phyloP scores from a whole-genome alignment of 257 asterid species.

The Datura wrightii region DNA sequence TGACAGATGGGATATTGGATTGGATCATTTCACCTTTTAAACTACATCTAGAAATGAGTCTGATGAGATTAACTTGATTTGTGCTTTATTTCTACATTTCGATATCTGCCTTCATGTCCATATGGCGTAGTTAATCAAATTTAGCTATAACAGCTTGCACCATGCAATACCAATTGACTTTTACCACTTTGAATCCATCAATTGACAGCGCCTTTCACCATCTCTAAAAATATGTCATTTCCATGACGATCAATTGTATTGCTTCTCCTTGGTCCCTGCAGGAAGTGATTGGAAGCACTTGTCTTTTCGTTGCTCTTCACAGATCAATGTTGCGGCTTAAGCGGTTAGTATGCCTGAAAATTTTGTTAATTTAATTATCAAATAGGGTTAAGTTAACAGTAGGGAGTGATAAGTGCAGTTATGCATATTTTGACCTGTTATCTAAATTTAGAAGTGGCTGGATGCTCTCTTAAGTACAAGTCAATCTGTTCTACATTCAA shows the following conservation, averaged over 20 bases:
- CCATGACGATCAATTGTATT: not conserved
- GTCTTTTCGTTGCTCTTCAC: conserved; percentile 79
- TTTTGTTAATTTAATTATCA: conserved; percentile 29
- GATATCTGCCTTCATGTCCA: conserved; percentile 12
- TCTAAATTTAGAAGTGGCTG: not conserved
- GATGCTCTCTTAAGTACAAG: not conserved
- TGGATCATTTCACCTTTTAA: conserved; percentile 27
- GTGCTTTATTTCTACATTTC: not conserved
- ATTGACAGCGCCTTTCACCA: not conserved
- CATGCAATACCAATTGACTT: not conserved
- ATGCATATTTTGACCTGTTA: not conserved
- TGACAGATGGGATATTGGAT: conserved; percentile 1
- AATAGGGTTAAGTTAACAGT: not conserved
- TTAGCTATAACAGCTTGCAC: not conserved
- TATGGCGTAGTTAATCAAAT: not conserved
- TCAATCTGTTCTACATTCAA: not conserved
- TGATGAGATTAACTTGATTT: not conserved
- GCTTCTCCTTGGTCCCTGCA: conserved; percentile 47
- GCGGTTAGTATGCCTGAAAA: conserved; percentile 58
- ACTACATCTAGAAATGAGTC: conserved; percentile 17
- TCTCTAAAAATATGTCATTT: conserved; percentile 12
- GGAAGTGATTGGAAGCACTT: conserved; percentile 89
- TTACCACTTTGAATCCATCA: not conserved
- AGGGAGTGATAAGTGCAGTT: not conserved
- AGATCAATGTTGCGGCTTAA: conserved; percentile 84